Evolutionary conservation across 2,329 filamentous ascomycete genomes (phyloP).

Genomic region (Xylariaceae sp.): DNA sequence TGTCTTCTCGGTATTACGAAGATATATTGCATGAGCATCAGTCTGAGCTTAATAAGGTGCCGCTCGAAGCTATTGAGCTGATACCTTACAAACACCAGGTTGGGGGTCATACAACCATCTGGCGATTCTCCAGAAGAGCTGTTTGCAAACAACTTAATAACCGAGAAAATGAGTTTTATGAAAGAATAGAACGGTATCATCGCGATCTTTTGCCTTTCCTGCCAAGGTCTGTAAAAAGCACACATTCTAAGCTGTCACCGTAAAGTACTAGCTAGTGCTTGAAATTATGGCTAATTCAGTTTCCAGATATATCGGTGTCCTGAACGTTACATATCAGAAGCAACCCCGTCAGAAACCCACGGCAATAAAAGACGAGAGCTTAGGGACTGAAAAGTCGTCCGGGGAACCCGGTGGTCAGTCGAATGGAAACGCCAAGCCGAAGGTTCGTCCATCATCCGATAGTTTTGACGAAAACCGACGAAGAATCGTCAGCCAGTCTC

Average conservation of each 20-base stretch:
- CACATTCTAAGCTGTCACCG: conserved; percentile 1
- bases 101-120: conserved; percentile 91
- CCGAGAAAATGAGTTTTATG: conserved; percentile 97
- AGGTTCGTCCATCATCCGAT: conserved; percentile 13
- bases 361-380: conserved; percentile 44
- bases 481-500: conserved; percentile 65
- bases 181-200: conserved; percentile 87
- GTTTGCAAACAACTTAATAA: conserved; percentile 99
- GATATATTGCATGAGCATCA: conserved; percentile 49
- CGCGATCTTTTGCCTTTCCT: conserved; percentile 85
- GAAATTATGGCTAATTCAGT: conserved; percentile 23
- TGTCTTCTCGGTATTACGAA: conserved; percentile 41
- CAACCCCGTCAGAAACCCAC: conserved; percentile 60
- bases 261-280: background rate
- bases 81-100: conserved; percentile 98
- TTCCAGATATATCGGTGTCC: conserved; percentile 83
- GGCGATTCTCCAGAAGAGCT: conserved; percentile 88
- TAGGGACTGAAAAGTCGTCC: conserved; percentile 22
- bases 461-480: conserved; percentile 25
- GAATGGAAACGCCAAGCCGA: conserved; percentile 22
- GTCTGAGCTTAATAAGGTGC: conserved; percentile 48
- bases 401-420: conserved; percentile 34
- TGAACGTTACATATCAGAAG: conserved; percentile 94
- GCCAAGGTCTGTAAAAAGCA: conserved; percentile 57
- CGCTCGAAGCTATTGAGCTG: conserved; percentile 85